Percentiles rank a stretch among this genome's conserved stretches.
Conservation (phyloP, 495 filamentous ascomycete species). For the Chaetomium tenue region DNA sequence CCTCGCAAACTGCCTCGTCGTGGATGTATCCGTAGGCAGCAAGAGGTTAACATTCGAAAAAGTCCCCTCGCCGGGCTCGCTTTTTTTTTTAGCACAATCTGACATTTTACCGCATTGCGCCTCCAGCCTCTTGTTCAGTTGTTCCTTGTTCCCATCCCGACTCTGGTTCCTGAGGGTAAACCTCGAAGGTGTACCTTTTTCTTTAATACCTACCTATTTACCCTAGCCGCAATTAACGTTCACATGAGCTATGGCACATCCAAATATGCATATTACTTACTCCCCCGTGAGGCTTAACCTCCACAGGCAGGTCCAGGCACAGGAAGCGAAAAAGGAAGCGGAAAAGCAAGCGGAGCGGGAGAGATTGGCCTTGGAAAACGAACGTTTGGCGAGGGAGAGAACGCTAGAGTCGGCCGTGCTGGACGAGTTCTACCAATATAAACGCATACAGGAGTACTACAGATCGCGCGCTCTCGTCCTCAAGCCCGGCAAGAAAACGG, state of each 20-base stretch:
- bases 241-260: slow-evolving; percentile 2
- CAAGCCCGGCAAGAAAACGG: slow-evolving; percentile 9
- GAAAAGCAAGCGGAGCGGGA: slow-evolving; percentile 9
- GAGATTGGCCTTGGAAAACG: slow-evolving; percentile 6
- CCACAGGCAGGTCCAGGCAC: slow-evolving; percentile 10
- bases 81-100: neutral
- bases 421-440: slow-evolving; percentile 20
- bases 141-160: no score
- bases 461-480: slow-evolving; percentile 15
- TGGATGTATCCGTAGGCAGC: neutral
- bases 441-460: slow-evolving; percentile 6
- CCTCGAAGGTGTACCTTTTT: no score
- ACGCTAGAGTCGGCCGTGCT: slow-evolving; percentile 19
- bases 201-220: no score
- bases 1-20: no score
- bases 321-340: slow-evolving; percentile 14
- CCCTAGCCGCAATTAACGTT: neutral
- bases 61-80: neutral
- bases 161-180: no score
- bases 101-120: neutral
- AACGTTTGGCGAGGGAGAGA: slow-evolving; percentile 9
- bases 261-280: slow-evolving; percentile 13
- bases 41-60: neutral
- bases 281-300: slow-evolving; percentile 12
- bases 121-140: no score